Evolutionary conservation across 139 green algal genomes (phyloP), one percentile per base, ranked within the genome.

Genomic region (Tetratostichococcus sp.): DNA sequence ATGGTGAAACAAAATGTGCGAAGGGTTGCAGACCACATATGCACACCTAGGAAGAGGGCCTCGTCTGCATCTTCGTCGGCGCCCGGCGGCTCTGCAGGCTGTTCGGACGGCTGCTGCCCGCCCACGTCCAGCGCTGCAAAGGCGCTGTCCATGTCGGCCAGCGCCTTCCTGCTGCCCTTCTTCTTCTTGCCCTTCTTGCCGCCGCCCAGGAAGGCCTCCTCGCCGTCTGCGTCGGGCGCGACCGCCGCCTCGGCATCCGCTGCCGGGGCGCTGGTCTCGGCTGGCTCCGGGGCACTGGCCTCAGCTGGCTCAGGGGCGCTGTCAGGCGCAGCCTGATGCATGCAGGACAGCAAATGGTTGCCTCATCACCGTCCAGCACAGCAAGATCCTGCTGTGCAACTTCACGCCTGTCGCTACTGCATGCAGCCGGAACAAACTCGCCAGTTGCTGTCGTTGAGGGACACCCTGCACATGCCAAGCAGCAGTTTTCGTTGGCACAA

Each of bases 91-190:
- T 71, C 74, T 75, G 39, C 70, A 62, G 65, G 71, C 5, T 32
- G 23, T 0, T 34, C 58, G 23, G 1, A 1, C 17, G 35, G 33
- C 34, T 62, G 76, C n/a, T 50, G 50, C 25, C 32, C 42, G 67
- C 80, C 75, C 26, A 79, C 75, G n/a, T 80, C 87, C 43, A 93
- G 71, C 6, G 77, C 81, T 43, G 86, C 87, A 90, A 92, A 91
- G 22, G 79, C 76, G 72, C n/a, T 70, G 16, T 82, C 77, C 1
- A 81, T 28, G 26, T 80, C 82, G 30, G 72, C 71, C 21, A 57
- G 43, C 28, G 30, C 69, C 75, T 82, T 77, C 59, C 87, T 88
- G 65, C 79, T 75, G 35, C 81, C 81, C 28, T 76, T 80, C 67
- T 90, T 89, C 57, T 88, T 84, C 70, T 90, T 90, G 30, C 73